Base-by-base conservation (phyloP, 257 asterid species). In the Solanum etuberosum region DNA sequence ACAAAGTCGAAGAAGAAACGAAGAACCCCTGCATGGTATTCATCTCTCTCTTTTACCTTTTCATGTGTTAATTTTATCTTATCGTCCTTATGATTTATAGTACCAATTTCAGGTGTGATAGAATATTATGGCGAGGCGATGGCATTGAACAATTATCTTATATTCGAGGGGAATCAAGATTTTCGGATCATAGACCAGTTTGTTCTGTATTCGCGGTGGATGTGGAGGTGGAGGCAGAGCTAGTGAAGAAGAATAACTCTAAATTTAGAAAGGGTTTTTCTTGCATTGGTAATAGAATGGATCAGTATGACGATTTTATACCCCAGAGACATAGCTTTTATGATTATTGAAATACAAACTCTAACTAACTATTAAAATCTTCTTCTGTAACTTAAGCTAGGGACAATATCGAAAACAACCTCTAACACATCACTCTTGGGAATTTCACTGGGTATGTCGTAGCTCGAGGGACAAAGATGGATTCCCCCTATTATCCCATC, bases 21-120 rank as follows among this genome's bases (percentile, higher is more conserved):
- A 18, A 92, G 99, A 80, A 97, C 98, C 5, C 99, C 99, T 8
- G 98, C 99, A 73, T 97, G 99, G 99, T 57, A 51, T 46, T 43
- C 51, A 8, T 46, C 16, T 43, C 18, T 46, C 54, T 51, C 61
- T 51, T 6, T 51, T 51, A 51, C 61, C 61, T 51, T 51, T 51
- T 51, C 61, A 51, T 9, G 3, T 31, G 40, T 70, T 68, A 27
- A 67, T 6, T 31, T 18, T 35, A 72, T 73, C 15, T 73, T 18
- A 51, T 18, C 54, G 27, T 37, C 34, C 46, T 74, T 6, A 73
- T 5, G 18, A 74, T 74, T 11, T 74, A 76, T 40, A 14, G 3
- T 14, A 40, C 27, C 21, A 67, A 84, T 80, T 87, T 84, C 93
- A 95, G 99, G 99, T 96, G 99, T 85, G 99, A 96, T 40, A 91